phyloP scores from a whole-genome alignment of 371 early-diverging fungal genomes.

The Mortierella polycephala region DNA sequence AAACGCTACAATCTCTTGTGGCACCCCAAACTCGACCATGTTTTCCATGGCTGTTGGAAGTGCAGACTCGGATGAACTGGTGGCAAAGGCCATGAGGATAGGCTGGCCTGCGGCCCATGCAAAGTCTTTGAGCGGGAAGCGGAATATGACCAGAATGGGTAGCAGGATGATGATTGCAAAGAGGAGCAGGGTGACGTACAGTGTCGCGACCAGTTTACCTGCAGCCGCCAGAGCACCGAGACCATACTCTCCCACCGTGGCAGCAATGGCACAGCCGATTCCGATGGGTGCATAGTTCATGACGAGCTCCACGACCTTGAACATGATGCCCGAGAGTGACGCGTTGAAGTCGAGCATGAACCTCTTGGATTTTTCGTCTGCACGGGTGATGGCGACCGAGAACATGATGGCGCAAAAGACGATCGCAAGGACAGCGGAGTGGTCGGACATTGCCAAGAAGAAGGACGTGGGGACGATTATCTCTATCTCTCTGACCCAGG shows the following conservation, averaged over 20 bases:
- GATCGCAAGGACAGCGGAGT: slow-evolving; percentile 68
- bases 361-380: slow-evolving; percentile 59
- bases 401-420: slow-evolving; percentile 77
- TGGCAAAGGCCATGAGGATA: slow-evolving; percentile 78
- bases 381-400: slow-evolving; percentile 66
- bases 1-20: slow-evolving; percentile 72
- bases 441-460: slow-evolving; percentile 61
- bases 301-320: slow-evolving; percentile 69
- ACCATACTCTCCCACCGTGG: slow-evolving; percentile 72
- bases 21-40: slow-evolving; percentile 76
- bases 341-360: slow-evolving; percentile 67
- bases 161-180: slow-evolving; percentile 66
- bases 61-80: slow-evolving; percentile 85
- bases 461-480: slow-evolving; percentile 69
- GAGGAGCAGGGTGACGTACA: slow-evolving; percentile 68
- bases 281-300: slow-evolving; percentile 82
- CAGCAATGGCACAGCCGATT: slow-evolving; percentile 72
- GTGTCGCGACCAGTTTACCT: slow-evolving; percentile 73
- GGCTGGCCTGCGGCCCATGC: slow-evolving; percentile 67
- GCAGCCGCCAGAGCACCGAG: slow-evolving; percentile 66
- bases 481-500: slow-evolving; percentile 61
- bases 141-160: slow-evolving; percentile 66
- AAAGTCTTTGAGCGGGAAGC: slow-evolving; percentile 67
- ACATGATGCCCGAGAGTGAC: slow-evolving; percentile 71
- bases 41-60: slow-evolving; percentile 77